phyloP scores from a whole-genome alignment of 2,329 filamentous ascomycete species.

The Trichoderma hamatum region DNA sequence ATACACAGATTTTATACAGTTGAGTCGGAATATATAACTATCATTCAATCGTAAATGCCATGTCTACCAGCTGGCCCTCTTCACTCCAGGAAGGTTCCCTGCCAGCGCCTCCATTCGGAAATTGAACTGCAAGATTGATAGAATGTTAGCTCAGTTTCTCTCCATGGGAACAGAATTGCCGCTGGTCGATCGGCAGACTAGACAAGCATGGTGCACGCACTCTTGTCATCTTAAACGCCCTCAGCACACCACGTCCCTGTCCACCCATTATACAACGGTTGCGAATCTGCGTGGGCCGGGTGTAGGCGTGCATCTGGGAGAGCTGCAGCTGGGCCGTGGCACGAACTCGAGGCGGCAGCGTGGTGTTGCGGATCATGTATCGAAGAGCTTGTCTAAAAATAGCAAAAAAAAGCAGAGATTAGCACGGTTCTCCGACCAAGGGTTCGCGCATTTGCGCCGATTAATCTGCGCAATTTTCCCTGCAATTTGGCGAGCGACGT shows the following conservation, averaged over 20 bases:
- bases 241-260: conserved; percentile 85
- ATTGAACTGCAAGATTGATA: conserved; percentile 68
- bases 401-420: background rate
- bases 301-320: conserved; percentile 95
- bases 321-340: conserved; percentile 93
- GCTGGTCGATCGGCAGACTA: background rate
- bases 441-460: background rate
- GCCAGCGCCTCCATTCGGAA: conserved; percentile 88
- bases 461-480: background rate
- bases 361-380: conserved; percentile 93
- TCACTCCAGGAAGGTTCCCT: conserved; percentile 86
- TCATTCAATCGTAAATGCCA: conserved; percentile 5
- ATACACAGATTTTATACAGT: conserved; percentile 22
- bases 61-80: conserved; percentile 91
- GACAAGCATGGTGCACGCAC: conserved; percentile 49
- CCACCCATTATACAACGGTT: conserved; percentile 92
- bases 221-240: conserved; percentile 88
- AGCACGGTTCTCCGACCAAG: conserved; percentile 1
- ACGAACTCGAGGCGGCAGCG: conserved; percentile 77
- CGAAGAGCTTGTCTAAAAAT: conserved; percentile 78
- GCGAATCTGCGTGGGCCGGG: conserved; percentile 87
- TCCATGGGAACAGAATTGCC: too few relatives aligned
- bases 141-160: background rate
- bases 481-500: conserved; percentile 26
- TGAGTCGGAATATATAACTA: background rate